Conservation (phyloP, 306 rosid genomes). For the Glycine latifolia region DNA sequence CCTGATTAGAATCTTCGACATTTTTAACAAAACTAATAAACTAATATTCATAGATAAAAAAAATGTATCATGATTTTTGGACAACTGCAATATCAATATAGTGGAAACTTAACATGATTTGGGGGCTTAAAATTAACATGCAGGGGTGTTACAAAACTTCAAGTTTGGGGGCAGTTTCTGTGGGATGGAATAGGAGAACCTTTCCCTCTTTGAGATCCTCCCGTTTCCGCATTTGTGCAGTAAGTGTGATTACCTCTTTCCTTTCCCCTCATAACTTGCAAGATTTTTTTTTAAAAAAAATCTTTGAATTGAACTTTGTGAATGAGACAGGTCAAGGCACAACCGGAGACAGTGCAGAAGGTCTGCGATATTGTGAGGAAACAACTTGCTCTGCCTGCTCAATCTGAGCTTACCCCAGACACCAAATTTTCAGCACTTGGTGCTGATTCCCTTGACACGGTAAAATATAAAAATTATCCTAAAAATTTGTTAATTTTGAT, state of each 20-base stretch:
- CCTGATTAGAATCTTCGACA: too few relatives aligned
- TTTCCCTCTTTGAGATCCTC: conserved; percentile 61
- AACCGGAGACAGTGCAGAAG: conserved; percentile 55
- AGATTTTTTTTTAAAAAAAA: background rate
- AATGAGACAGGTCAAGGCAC: conserved; percentile 38
- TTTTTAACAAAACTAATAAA: too few relatives aligned
- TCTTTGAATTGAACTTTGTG: conserved; percentile 3
- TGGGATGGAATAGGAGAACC: conserved; percentile 49
- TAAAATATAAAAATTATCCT: conserved; percentile 8
- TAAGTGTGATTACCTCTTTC: conserved; percentile 45
- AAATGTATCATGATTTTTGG: background rate
- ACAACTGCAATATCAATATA: background rate
- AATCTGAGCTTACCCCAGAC: conserved; percentile 55
- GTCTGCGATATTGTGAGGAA: conserved; percentile 62
- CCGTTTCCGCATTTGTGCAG: conserved; percentile 58
- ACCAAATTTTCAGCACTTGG: conserved; percentile 61
- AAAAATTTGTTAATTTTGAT: too few relatives aligned
- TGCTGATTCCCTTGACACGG: conserved; percentile 72
- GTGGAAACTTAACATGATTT: background rate
- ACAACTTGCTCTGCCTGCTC: conserved; percentile 62
- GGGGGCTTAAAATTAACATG: background rate
- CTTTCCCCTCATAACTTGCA: background rate
- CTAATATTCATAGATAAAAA: too few relatives aligned
- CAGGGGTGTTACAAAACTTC: conserved; percentile 48
- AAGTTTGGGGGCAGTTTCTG: conserved; percentile 45